A percentile compares a stretch with the other conserved stretches of the same genome.
These are phyloP conservation scores for Fistulifera pelliculosa DNA, from an alignment of 108 stramenopile species.

Conservation along the genomic window DNA sequence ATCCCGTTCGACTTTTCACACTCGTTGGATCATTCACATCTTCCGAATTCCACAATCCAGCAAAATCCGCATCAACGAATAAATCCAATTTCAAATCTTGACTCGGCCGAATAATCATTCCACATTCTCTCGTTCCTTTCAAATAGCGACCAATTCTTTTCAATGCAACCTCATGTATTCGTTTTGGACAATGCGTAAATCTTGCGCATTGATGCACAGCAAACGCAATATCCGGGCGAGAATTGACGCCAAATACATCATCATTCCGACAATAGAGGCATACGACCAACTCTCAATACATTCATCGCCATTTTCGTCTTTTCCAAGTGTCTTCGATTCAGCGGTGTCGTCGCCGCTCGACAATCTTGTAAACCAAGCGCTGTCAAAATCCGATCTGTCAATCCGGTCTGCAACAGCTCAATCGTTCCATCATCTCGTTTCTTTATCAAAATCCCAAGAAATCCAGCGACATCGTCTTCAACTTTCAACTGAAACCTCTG, in stretches of 20 bases:
- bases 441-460: constrained; percentile 27
- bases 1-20: constrained; percentile 10
- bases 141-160: constrained; percentile 32
- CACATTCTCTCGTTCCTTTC: constrained; percentile 15
- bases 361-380: constrained; percentile 8
- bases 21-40: neutral
- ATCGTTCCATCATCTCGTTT: constrained; percentile 11
- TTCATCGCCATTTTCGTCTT: constrained; percentile 1
- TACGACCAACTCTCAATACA: constrained; percentile 17
- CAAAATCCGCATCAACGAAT: constrained; percentile 38
- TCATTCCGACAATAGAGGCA: constrained; percentile 32
- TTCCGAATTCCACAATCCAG: constrained; percentile 5
- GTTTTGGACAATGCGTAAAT: constrained; percentile 15
- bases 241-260: constrained; percentile 33
- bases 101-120: constrained; percentile 18
- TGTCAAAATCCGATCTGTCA: constrained; percentile 17
- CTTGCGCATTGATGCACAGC: constrained; percentile 27
- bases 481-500: constrained; percentile 4
- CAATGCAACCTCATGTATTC: constrained; percentile 21
- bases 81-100: constrained; percentile 13
- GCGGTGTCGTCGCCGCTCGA: constrained; percentile 6
- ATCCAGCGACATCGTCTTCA: constrained; percentile 21
- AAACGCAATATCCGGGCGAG: constrained; percentile 8
- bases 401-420: constrained; percentile 15
- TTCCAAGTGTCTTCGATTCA: constrained; percentile 7